These are phyloP conservation scores for Neostapfia colusana DNA, from an alignment of 176 grass and related monocot species.

Conservation along the genomic window DNA sequence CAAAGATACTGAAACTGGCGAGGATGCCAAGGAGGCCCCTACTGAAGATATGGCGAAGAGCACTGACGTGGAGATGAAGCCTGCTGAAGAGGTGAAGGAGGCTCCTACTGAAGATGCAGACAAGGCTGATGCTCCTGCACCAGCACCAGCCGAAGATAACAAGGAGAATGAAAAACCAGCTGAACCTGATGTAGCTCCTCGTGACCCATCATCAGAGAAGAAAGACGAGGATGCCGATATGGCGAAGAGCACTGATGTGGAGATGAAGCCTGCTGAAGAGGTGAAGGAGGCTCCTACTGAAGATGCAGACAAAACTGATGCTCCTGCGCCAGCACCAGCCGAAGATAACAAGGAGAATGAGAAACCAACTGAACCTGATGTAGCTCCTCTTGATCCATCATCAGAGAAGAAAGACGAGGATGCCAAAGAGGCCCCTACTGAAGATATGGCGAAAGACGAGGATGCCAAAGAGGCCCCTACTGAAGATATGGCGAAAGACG, in stretches of 20 bases:
- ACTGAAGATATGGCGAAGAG: constrained; percentile 36
- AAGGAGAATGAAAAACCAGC: too few relatives aligned
- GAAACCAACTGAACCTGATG: too few relatives aligned
- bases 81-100: constrained; percentile 40
- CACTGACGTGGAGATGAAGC: constrained; percentile 53
- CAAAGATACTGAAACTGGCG: constrained; percentile 37
- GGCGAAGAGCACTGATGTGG: constrained; percentile 37
- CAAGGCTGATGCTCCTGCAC: too few relatives aligned
- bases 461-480: constrained; percentile 2
- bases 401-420: too few relatives aligned
- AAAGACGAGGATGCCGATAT: constrained; percentile 34
- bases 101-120: constrained; percentile 26
- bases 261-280: constrained; percentile 56
- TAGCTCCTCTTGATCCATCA: too few relatives aligned
- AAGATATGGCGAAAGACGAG: constrained; percentile 13
- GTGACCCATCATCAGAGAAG: too few relatives aligned
- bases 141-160: too few relatives aligned
- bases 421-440: constrained; percentile 29
- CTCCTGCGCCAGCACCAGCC: too few relatives aligned
- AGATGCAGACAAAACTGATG: constrained; percentile 22
- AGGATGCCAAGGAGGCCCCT: constrained; percentile 30
- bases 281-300: constrained; percentile 24
- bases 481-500: constrained; percentile 9
- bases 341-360: too few relatives aligned
- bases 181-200: too few relatives aligned